A percentile compares a stretch with the other conserved stretches of the same genome.
These are phyloP conservation scores for Solanum pennellii DNA, from an alignment of 257 asterid genomes.

Conservation along the genomic window DNA sequence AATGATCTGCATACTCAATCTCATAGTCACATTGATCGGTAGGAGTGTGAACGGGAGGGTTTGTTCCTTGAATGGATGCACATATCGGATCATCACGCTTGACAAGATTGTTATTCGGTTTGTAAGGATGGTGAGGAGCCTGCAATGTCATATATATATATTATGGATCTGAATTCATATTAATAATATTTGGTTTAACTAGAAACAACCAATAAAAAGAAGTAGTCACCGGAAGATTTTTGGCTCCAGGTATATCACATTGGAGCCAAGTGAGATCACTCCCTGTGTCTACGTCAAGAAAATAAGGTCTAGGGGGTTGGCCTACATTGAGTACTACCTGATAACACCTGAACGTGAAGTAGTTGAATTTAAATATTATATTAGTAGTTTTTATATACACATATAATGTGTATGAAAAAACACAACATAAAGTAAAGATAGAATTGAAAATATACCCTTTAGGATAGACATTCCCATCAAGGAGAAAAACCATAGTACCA, in stretches of 20 bases:
- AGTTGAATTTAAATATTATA: background rate
- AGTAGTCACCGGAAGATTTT: constrained; percentile 51
- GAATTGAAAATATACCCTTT: constrained; percentile 30
- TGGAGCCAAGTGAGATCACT: constrained; percentile 97
- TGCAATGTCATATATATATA: constrained; percentile 8
- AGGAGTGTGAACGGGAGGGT: constrained; percentile 21
- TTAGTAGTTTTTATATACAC: background rate
- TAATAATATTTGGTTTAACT: background rate
- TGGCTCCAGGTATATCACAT: constrained; percentile 80
- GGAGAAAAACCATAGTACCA: constrained; percentile 52
- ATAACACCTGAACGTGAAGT: constrained; percentile 40
- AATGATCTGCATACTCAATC: constrained; percentile 69
- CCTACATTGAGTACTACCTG: constrained; percentile 53
- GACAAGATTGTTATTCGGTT: constrained; percentile 43
- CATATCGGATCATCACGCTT: constrained; percentile 59
- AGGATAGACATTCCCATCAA: constrained; percentile 79
- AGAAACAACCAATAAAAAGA: background rate
- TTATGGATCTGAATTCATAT: too few species aligned
- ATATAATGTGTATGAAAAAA: background rate
- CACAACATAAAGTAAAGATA: background rate
- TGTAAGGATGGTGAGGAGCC: constrained; percentile 83
- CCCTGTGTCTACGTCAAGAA: constrained; percentile 83
- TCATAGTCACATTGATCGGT: constrained; percentile 81
- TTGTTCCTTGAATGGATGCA: constrained; percentile 30
- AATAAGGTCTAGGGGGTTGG: constrained; percentile 45